These are phyloP conservation scores for Aspergillus sp. DNA, from an alignment of 2,329 filamentous ascomycete species.

Conservation along the genomic window DNA sequence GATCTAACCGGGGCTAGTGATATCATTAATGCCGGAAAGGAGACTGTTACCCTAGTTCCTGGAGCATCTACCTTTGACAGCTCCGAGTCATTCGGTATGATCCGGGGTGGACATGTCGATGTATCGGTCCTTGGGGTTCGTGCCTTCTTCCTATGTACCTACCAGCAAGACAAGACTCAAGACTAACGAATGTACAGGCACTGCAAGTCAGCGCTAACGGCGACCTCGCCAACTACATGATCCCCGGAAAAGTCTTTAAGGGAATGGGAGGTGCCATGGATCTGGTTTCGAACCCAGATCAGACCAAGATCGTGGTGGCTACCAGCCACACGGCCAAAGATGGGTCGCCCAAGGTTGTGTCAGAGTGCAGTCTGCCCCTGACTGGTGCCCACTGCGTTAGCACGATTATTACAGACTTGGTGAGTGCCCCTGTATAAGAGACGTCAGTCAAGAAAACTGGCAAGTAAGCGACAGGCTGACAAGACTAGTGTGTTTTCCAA, in stretches of 20 bases:
- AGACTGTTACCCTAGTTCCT: conserved; percentile 71
- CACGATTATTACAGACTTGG: conserved; percentile 66
- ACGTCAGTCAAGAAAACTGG: neutral
- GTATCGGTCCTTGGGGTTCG: conserved; percentile 67
- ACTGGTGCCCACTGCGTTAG: conserved; percentile 61
- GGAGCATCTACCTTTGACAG: conserved; percentile 72
- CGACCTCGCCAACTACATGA: conserved; percentile 84
- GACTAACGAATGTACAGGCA: conserved; percentile 32
- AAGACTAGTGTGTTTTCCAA: conserved; percentile 56
- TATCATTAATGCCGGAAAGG: conserved; percentile 79
- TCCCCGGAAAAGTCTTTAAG: conserved; percentile 77
- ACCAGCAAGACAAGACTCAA: too few relatives aligned
- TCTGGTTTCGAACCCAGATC: conserved; percentile 60
- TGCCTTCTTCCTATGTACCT: conserved; percentile 1
- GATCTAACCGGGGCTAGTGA: conserved; percentile 39
- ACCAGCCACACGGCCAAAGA: conserved; percentile 64
- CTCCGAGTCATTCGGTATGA: conserved; percentile 79
- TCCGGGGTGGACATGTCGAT: conserved; percentile 73
- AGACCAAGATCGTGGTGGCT: conserved; percentile 63
- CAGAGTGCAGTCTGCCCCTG: conserved; percentile 55
- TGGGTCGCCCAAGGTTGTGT: conserved; percentile 58
- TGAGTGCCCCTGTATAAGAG: conserved; percentile 32
- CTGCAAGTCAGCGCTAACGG: conserved; percentile 72
- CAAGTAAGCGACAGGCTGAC: neutral
- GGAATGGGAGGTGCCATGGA: conserved; percentile 79